These are phyloP conservation scores for Pestalotiopsis sp. DNA, from an alignment of 2,329 filamentous ascomycete genomes.

Conservation along the genomic window DNA sequence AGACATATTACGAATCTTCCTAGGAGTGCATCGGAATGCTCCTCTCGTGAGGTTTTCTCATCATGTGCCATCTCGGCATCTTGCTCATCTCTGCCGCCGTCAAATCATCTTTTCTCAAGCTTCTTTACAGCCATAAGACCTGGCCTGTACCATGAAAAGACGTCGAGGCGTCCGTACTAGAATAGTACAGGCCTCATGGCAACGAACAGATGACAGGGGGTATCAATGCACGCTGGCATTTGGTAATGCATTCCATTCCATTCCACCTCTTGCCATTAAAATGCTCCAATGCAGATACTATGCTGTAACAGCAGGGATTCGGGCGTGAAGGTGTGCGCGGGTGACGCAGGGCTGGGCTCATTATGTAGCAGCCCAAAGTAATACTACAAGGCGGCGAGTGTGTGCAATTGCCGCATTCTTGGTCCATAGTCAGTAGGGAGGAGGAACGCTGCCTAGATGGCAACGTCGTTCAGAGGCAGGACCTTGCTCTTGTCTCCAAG, in stretches of 20 bases:
- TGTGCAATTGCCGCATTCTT: constrained; percentile 9
- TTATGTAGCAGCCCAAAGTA: background rate
- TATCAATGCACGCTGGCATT: constrained; percentile 12
- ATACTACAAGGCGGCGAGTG: constrained; percentile 14
- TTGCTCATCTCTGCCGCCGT: background rate
- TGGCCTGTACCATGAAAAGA: background rate
- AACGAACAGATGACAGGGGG: constrained; percentile 2
- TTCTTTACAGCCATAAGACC: too few relatives aligned
- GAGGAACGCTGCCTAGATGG: background rate
- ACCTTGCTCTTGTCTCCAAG: constrained; percentile 66
- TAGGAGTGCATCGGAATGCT: background rate
- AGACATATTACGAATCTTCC: constrained; percentile 1
- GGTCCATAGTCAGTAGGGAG: constrained; percentile 1
- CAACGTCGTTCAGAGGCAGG: constrained; percentile 56
- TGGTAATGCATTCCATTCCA: constrained; percentile 11
- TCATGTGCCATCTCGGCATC: constrained; percentile 4
- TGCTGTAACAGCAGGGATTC: constrained; percentile 1
- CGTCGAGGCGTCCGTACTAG: background rate
- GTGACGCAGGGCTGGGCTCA: background rate
- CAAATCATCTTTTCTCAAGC: background rate
- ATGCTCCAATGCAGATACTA: constrained; percentile 11
- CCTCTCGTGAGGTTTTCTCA: background rate
- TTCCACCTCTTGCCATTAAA: constrained; percentile 14
- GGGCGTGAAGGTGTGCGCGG: background rate
- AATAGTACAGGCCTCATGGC: background rate